Conservation (phyloP, 768 basidiomycete genomes). For the Lactifluus pinguis region DNA sequence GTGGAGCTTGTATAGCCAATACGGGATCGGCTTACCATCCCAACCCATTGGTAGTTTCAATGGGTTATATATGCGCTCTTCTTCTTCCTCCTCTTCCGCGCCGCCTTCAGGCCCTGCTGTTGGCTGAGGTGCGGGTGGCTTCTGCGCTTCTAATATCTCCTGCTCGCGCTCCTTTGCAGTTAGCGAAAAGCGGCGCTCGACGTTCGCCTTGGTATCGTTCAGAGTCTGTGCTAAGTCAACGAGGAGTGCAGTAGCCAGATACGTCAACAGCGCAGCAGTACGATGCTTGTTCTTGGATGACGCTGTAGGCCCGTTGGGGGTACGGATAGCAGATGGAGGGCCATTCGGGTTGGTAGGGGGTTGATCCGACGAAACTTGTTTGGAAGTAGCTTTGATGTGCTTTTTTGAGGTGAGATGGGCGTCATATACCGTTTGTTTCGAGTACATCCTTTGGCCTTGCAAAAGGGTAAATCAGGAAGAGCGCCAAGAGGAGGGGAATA, state of each 20-base stretch:
- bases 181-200: constrained; percentile 91
- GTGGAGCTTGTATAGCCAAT: constrained; percentile 97
- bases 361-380: constrained; percentile 43
- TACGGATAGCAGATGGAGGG: constrained; percentile 25
- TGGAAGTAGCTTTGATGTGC: constrained; percentile 84
- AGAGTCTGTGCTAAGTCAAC: constrained; percentile 53
- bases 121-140: constrained; percentile 41
- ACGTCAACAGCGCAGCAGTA: constrained; percentile 61
- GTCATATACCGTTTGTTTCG: constrained; percentile 97
- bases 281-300: constrained; percentile 43
- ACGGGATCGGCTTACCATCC: constrained; percentile 99
- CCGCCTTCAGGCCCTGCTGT: constrained; percentile 36
- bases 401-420: constrained; percentile 94
- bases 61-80: constrained; percentile 96
- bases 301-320: constrained; percentile 24
- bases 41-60: constrained; percentile 93
- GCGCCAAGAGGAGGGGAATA: constrained; percentile 16
- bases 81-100: constrained; percentile 84
- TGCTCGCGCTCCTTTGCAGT: constrained; percentile 97
- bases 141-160: constrained; percentile 68
- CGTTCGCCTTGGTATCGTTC: constrained; percentile 89
- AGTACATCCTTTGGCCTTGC: constrained; percentile 86
- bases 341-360: constrained; percentile 54
- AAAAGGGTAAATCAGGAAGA: constrained; percentile 7
- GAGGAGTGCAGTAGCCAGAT: constrained; percentile 62